These are phyloP conservation scores for Skeletonema grethae DNA, from an alignment of 108 stramenopile genomes.

Conservation along the genomic window DNA sequence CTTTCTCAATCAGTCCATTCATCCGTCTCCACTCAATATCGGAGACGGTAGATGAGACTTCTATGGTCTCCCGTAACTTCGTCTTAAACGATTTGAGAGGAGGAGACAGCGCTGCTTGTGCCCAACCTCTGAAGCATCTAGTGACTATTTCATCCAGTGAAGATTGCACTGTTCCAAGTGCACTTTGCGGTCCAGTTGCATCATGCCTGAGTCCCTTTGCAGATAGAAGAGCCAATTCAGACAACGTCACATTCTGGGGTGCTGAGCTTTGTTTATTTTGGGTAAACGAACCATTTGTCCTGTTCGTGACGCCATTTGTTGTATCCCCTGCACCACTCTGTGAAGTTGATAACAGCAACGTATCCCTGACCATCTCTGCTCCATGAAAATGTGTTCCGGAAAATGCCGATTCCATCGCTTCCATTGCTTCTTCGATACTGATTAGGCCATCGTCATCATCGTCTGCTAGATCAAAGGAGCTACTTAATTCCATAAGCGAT, in stretches of 20 bases:
- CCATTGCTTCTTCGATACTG: constrained; percentile 88
- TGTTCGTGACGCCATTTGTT: constrained; percentile 8
- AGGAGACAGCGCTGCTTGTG: constrained; percentile 55
- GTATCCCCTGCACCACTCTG: constrained; percentile 21
- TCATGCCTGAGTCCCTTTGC: constrained; percentile 85
- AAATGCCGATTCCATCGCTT: constrained; percentile 88
- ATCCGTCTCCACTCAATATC: constrained; percentile 76
- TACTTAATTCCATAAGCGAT: constrained; percentile 69
- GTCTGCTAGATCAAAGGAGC: constrained; percentile 87
- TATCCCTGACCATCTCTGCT: constrained; percentile 88
- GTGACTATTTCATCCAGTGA: constrained; percentile 75
- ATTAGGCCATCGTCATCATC: constrained; percentile 89
- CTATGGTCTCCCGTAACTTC: constrained; percentile 46
- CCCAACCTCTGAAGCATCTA: constrained; percentile 77
- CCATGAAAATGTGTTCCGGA: constrained; percentile 88
- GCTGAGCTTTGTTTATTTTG: constrained; percentile 28
- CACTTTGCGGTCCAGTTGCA: constrained; percentile 66
- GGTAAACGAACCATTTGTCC: constrained; percentile 17
- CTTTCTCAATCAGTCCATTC: constrained; percentile 38
- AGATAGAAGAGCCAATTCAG: constrained; percentile 80
- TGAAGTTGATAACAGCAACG: constrained; percentile 59
- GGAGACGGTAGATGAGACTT: constrained; percentile 46
- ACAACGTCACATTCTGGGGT: constrained; percentile 75
- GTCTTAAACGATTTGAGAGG: constrained; percentile 38
- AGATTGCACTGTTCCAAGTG: constrained; percentile 83